Evolutionary conservation across 2,329 filamentous ascomycete genomes (phyloP).

Genomic region (Penicillium freii): DNA sequence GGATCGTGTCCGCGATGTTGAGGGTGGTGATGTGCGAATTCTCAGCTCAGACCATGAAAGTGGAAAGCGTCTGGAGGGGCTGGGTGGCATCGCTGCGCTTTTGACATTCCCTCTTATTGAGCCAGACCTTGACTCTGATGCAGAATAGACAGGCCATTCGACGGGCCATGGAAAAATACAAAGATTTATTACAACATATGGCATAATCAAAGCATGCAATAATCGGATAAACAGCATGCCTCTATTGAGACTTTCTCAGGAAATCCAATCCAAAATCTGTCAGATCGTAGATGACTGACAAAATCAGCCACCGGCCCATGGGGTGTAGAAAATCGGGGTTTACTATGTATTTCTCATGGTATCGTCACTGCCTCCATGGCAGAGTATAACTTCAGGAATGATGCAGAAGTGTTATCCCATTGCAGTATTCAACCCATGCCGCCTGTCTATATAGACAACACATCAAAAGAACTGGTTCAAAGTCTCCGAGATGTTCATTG

Average conservation of each 20-base stretch:
- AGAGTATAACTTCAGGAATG: no score
- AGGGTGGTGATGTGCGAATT: constrained; percentile 84
- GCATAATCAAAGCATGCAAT: neutral
- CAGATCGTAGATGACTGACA: neutral
- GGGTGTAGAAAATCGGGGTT: no score
- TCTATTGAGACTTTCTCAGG: neutral
- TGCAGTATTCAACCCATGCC: neutral
- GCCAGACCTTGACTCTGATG: constrained; percentile 67
- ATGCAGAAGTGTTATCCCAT: neutral
- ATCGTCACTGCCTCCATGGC: no score
- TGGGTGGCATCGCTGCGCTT: constrained; percentile 86
- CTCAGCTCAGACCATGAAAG: constrained; percentile 93
- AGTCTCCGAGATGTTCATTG: neutral
- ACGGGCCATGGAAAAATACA: neutral
- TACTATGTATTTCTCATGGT: no score
- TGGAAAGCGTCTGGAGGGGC: constrained; percentile 74
- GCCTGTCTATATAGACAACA: neutral
- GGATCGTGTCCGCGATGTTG: constrained; percentile 74
- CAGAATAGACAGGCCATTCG: constrained; percentile 30
- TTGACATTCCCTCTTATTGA: constrained; percentile 85
- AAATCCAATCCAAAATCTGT: neutral
- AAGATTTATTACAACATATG: neutral
- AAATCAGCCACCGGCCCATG: no score
- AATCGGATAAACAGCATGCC: neutral
- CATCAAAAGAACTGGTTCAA: constrained; percentile 8